phyloP scores from a whole-genome alignment of 2,329 filamentous ascomycete species.

The Sporothrix inflata region DNA sequence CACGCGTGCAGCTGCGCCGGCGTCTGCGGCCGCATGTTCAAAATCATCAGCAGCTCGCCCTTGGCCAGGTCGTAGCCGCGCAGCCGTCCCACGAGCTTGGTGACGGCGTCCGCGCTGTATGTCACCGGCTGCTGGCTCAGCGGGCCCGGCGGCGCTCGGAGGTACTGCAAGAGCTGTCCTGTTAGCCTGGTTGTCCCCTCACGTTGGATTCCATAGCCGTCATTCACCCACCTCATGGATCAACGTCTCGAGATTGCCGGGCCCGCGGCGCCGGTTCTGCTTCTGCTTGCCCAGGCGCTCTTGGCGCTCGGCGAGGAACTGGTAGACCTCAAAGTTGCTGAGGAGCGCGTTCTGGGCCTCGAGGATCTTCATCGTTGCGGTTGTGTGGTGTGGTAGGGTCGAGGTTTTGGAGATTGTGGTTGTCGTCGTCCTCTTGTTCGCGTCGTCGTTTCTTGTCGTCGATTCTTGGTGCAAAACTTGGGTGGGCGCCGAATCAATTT shows the following conservation, averaged over 20 bases:
- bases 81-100: slow-evolving; percentile 57
- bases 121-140: slow-evolving; percentile 58
- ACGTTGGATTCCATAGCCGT: neutral
- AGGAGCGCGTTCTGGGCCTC: slow-evolving; percentile 71
- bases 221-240: slow-evolving; percentile 62
- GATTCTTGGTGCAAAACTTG: neutral
- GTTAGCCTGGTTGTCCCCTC: neutral
- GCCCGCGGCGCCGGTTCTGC: slow-evolving; percentile 54
- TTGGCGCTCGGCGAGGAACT: slow-evolving; percentile 58
- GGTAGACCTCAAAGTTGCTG: slow-evolving; percentile 74
- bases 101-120: slow-evolving; percentile 58
- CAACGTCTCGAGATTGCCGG: slow-evolving; percentile 60
- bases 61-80: slow-evolving; percentile 65
- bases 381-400: slow-evolving; percentile 30
- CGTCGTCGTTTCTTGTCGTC: neutral
- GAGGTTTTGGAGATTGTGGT: neutral
- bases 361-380: slow-evolving; percentile 65
- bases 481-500: slow-evolving; percentile 5
- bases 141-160: slow-evolving; percentile 58
- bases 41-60: slow-evolving; percentile 68
- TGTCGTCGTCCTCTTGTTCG: neutral
- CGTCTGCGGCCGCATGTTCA: slow-evolving; percentile 65
- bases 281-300: slow-evolving; percentile 56
- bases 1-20: slow-evolving; percentile 63
- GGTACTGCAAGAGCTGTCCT: slow-evolving; percentile 31